phyloP scores from a whole-genome alignment of 2,329 filamentous ascomycete species.

The Penicillium sp. region DNA sequence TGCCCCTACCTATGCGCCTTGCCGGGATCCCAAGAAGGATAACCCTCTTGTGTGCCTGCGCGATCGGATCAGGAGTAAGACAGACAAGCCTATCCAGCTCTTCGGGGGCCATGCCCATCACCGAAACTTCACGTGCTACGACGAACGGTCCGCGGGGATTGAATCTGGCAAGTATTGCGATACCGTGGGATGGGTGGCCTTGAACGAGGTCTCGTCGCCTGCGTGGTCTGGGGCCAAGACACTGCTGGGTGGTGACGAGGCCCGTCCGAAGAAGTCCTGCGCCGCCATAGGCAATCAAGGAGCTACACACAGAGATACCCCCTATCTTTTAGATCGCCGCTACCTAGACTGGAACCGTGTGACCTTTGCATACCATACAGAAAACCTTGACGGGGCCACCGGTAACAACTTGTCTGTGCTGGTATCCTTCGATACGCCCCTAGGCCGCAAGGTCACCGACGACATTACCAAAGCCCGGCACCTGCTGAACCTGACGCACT shows the following conservation, averaged over 20 bases:
- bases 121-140: slow-evolving; percentile 68
- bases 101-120: slow-evolving; percentile 70
- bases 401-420: slow-evolving; percentile 37
- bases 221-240: slow-evolving; percentile 55
- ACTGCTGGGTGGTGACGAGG: slow-evolving; percentile 15
- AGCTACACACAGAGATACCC: slow-evolving; percentile 57
- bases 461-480: slow-evolving; percentile 58
- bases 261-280: background rate
- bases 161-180: slow-evolving; percentile 71
- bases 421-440: slow-evolving; percentile 56
- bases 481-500: slow-evolving; percentile 59
- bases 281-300: background rate
- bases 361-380: slow-evolving; percentile 68
- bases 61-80: slow-evolving; percentile 62
- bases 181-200: slow-evolving; percentile 69
- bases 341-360: slow-evolving; percentile 72
- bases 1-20: slow-evolving; percentile 52
- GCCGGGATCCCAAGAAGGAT: slow-evolving; percentile 50
- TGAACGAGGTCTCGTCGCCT: slow-evolving; percentile 40
- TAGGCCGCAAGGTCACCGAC: slow-evolving; percentile 53
- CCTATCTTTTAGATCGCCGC: slow-evolving; percentile 47
- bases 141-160: slow-evolving; percentile 64
- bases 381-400: slow-evolving; percentile 28
- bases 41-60: slow-evolving; percentile 56
- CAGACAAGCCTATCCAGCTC: slow-evolving; percentile 65